Evolutionary conservation across 148 eudicot genomes (phyloP).

Genomic region (Rhododendron molle): DNA sequence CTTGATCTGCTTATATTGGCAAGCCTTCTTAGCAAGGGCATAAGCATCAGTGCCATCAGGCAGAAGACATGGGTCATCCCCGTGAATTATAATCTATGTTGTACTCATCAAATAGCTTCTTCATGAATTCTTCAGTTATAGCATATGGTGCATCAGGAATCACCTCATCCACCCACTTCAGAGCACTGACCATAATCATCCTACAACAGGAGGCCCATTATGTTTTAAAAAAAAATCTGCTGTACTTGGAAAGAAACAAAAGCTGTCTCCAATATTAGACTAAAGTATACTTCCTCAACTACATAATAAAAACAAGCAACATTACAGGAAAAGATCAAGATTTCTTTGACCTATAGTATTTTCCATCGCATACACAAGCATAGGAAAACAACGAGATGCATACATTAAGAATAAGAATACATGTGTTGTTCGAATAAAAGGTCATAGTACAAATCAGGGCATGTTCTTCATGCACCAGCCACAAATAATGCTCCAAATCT

Average conservation of each 20-base stretch:
- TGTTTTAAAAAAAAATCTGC: not conserved
- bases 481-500: not conserved
- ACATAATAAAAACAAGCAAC: not conserved
- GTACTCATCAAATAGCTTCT: constrained; percentile 80
- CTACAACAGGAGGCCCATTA: constrained; percentile 28
- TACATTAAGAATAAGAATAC: not conserved
- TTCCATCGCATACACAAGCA: not conserved
- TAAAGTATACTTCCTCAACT: not conserved
- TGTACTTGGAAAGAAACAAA: not conserved
- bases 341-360: not conserved
- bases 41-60: constrained; percentile 98
- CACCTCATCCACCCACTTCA: constrained; percentile 98
- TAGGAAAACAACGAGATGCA: not conserved
- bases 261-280: not conserved
- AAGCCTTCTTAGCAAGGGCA: constrained; percentile 94
- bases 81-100: constrained; percentile 89
- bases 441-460: not conserved
- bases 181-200: constrained; percentile 92
- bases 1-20: constrained; percentile 93
- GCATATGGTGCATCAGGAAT: constrained; percentile 99
- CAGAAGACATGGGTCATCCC: constrained; percentile 95
- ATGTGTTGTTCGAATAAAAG: not conserved
- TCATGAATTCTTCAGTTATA: constrained; percentile 95
- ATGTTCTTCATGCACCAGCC: not conserved
- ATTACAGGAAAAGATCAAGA: not conserved